Evolutionary conservation across 1,284 basidiomycete genomes (phyloP).

Genomic region (Leccinum subrobustum): DNA sequence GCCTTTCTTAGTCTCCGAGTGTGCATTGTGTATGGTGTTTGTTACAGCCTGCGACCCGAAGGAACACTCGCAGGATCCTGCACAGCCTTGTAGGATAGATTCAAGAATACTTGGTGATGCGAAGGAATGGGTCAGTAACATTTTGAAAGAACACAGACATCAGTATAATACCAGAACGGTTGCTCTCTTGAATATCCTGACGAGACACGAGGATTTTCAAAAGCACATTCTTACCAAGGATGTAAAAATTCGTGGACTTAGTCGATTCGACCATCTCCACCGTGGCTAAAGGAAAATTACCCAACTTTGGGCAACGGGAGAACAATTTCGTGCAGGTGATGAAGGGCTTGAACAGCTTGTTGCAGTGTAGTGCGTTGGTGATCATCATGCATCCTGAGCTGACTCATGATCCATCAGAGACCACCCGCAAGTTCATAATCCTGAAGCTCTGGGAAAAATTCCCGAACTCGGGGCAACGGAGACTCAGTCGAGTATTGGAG

Average conservation of each 20-base stretch:
- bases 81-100: not conserved
- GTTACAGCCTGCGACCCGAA: conserved; percentile 10
- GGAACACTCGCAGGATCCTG: not conserved
- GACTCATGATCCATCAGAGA: conserved; percentile 10
- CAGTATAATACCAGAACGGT: conserved; percentile 21
- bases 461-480: not conserved
- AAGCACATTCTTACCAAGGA: conserved; percentile 14
- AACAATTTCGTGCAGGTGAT: conserved; percentile 23
- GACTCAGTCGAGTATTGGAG: conserved; percentile 19
- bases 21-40: not conserved
- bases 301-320: not conserved
- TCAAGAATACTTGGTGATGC: conserved; percentile 6
- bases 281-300: not conserved
- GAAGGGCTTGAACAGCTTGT: conserved; percentile 22
- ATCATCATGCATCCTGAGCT: not conserved
- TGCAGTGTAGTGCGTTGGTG: conserved; percentile 19
- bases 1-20: conserved; percentile 1
- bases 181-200: conserved; percentile 22
- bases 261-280: conserved; percentile 12
- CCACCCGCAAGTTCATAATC: conserved; percentile 6
- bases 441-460: conserved; percentile 8
- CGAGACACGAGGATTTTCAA: conserved; percentile 16
- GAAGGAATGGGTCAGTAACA: conserved; percentile 4
- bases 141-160: conserved; percentile 14
- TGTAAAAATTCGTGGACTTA: conserved; percentile 13